These are phyloP conservation scores for Apostasia shenzhenica DNA, from an alignment of 106 monocot genomes.

Conservation along the genomic window DNA sequence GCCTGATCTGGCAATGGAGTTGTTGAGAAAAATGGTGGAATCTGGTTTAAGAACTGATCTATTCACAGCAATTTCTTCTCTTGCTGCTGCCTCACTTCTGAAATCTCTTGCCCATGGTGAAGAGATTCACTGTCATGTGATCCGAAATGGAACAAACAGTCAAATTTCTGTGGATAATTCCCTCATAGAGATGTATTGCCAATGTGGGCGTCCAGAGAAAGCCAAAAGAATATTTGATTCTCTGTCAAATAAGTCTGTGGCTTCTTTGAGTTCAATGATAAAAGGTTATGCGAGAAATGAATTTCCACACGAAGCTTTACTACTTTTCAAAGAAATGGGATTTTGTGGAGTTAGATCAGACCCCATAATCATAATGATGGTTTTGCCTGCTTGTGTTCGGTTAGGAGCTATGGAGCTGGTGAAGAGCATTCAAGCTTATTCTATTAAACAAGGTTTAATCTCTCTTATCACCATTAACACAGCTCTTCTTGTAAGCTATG, in stretches of 20 bases:
- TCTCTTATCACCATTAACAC: conserved; percentile 7
- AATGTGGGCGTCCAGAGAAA: conserved; percentile 10
- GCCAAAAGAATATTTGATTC: conserved; percentile 22
- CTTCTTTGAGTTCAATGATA: conserved; percentile 34
- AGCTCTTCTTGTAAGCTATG: conserved; percentile 22
- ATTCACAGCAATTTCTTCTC: conserved; percentile 29
- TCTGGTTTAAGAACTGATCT: conserved; percentile 18
- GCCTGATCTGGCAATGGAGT: conserved; percentile 10
- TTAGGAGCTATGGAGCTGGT: conserved; percentile 10
- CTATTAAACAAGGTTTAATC: conserved; percentile 20
- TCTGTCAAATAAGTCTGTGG: conserved; percentile 11
- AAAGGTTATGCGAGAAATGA: conserved; percentile 22
- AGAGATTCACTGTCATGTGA: conserved; percentile 24
- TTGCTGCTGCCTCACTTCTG: conserved; percentile 18
- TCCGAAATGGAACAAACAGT: conserved; percentile 17
- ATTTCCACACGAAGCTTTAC: conserved; percentile 4
- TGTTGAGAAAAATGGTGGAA: conserved; percentile 20
- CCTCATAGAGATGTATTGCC: conserved; percentile 28
- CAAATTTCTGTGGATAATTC: conserved; percentile 26
- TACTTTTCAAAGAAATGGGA: conserved; percentile 23
- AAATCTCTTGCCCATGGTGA: conserved; percentile 19
- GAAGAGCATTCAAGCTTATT: conserved; percentile 13
- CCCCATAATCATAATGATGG: conserved; percentile 14
- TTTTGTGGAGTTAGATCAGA: conserved; percentile 14
- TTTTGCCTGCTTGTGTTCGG: conserved; percentile 21